phyloP scores from a whole-genome alignment of 78 protist species.

The Capsaspora owczarzaki region DNA sequence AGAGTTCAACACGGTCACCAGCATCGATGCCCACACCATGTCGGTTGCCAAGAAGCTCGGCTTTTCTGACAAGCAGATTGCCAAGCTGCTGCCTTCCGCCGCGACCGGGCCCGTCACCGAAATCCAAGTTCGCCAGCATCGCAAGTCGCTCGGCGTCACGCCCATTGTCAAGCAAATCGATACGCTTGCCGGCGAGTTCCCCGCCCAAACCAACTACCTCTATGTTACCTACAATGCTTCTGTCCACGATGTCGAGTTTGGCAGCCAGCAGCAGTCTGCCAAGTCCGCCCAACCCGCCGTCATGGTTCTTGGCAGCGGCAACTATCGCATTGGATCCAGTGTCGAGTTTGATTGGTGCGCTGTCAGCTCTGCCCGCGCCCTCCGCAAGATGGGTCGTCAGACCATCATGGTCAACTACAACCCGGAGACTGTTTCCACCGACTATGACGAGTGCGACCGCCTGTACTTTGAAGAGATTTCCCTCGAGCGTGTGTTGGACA shows the following conservation, averaged over 20 bases:
- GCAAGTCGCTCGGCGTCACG: slow-evolving; percentile 32
- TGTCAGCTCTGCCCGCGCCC: slow-evolving; percentile 66
- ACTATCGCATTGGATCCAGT: slow-evolving; percentile 80
- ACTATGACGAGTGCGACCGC: slow-evolving; percentile 83
- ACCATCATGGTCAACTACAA: slow-evolving; percentile 94
- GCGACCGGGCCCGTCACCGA: slow-evolving; percentile 43
- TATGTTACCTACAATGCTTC: slow-evolving; percentile 85
- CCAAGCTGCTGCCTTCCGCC: slow-evolving; percentile 9
- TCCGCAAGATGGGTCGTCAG: slow-evolving; percentile 63
- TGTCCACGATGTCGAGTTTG: slow-evolving; percentile 61
- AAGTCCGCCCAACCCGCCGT: slow-evolving; percentile 36
- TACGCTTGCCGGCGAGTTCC: slow-evolving; percentile 92
- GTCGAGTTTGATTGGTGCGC: slow-evolving; percentile 82
- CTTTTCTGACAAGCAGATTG: slow-evolving; percentile 78
- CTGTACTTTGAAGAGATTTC: slow-evolving; percentile 86
- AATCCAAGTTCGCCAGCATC: slow-evolving; percentile 48
- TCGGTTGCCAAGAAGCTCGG: slow-evolving; percentile 70
- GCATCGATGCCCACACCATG: not conserved
- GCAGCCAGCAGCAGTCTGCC: not conserved
- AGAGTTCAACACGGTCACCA: not conserved
- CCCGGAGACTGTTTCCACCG: slow-evolving; percentile 96
- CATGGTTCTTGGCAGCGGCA: slow-evolving; percentile 85
- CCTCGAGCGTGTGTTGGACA: slow-evolving; percentile 74
- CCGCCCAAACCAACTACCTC: slow-evolving; percentile 90
- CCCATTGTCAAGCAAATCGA: slow-evolving; percentile 94